phyloP scores from a whole-genome alignment of 306 rosid genomes.

The Styphnolobium japonicum region DNA sequence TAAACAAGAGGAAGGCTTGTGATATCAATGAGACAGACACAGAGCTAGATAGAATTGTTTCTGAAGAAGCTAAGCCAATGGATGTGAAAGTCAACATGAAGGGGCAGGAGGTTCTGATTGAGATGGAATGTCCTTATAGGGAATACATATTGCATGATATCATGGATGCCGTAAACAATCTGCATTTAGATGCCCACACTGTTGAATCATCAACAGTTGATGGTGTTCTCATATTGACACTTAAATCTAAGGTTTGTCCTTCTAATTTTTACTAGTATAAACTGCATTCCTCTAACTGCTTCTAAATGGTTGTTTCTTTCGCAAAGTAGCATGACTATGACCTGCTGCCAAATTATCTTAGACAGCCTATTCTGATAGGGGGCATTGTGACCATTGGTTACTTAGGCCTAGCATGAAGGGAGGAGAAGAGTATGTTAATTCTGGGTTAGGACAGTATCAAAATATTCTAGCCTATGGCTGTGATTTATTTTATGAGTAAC shows the following conservation, averaged over 20 bases:
- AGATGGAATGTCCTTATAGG: slow-evolving; percentile 78
- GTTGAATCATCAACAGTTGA: slow-evolving; percentile 65
- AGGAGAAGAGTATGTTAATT: neutral
- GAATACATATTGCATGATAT: slow-evolving; percentile 69
- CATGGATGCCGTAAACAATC: slow-evolving; percentile 65
- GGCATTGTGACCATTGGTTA: neutral
- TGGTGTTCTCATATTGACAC: slow-evolving; percentile 63
- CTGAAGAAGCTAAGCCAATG: slow-evolving; percentile 34
- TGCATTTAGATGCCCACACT: slow-evolving; percentile 66
- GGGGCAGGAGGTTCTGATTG: slow-evolving; percentile 62
- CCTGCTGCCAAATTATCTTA: neutral
- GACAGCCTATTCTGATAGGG: neutral
- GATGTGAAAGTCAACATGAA: slow-evolving; percentile 59
- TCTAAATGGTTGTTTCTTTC: neutral
- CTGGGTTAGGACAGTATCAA: neutral
- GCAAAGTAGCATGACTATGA: neutral
- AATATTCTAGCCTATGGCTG: neutral
- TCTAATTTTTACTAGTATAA: neutral
- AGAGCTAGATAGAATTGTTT: slow-evolving; percentile 25
- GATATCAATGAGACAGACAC: slow-evolving; percentile 44
- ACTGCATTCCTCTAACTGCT: neutral
- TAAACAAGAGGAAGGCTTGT: slow-evolving; percentile 70
- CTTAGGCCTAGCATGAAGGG: neutral
- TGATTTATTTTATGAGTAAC: neutral
- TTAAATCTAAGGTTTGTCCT: slow-evolving; percentile 74